Percentiles rank a stretch among this genome's conserved stretches.
These are phyloP conservation scores for Stenocarpella maydis DNA, from an alignment of 2,329 filamentous ascomycete genomes.

Conservation along the genomic window DNA sequence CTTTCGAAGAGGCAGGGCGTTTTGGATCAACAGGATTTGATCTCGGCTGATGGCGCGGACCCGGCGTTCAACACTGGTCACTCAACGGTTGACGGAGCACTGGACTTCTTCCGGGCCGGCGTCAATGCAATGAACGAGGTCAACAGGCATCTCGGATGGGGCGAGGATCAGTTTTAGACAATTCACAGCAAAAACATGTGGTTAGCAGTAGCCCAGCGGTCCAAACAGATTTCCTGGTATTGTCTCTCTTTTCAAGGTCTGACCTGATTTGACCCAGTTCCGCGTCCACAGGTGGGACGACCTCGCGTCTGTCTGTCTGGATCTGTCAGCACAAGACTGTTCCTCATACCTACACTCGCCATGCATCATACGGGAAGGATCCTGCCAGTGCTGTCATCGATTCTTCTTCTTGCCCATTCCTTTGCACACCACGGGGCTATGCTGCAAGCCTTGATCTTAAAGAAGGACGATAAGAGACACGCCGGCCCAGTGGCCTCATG, in stretches of 20 bases:
- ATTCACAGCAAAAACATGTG: no score
- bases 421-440: not conserved
- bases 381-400: not conserved
- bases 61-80: constrained; percentile 50
- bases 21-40: constrained; percentile 65
- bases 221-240: not conserved
- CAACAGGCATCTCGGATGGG: constrained; percentile 64
- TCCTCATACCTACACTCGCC: not conserved
- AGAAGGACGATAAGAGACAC: not conserved
- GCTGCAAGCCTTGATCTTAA: not conserved
- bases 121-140: constrained; percentile 60
- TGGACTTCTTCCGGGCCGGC: constrained; percentile 56
- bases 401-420: not conserved
- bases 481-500: not conserved
- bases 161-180: constrained; percentile 42
- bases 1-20: constrained; percentile 63
- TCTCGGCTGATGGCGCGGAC: constrained; percentile 50
- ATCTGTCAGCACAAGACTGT: not conserved
- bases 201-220: no score
- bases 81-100: constrained; percentile 48
- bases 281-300: not conserved
- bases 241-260: not conserved
- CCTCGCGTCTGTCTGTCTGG: not conserved
- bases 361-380: not conserved
- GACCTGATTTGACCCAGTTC: not conserved